Evolutionary conservation across 345 rosid genomes (phyloP).

Genomic region (Eucalyptus albens): DNA sequence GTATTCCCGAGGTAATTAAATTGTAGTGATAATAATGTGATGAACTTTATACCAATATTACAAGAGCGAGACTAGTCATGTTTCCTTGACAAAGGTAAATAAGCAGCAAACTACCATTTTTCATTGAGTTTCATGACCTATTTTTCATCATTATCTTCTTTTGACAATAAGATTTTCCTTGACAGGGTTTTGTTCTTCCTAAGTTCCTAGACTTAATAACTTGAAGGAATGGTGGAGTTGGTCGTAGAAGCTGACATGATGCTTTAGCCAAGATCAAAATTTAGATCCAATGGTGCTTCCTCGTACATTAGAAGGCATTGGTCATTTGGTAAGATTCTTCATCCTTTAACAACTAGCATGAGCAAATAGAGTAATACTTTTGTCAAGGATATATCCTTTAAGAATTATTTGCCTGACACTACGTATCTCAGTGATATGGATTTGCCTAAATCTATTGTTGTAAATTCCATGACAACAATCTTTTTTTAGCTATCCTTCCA

Average conservation of each 20-base stretch:
- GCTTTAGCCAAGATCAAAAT: neutral
- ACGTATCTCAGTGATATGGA: neutral
- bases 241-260: neutral
- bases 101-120: neutral
- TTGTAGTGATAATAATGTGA: neutral
- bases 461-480: neutral
- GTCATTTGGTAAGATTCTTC: neutral
- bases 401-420: neutral
- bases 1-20: too few species aligned
- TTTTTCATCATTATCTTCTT: neutral
- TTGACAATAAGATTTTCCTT: neutral
- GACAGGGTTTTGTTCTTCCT: neutral
- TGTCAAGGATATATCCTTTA: neutral
- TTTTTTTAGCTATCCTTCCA: neutral
- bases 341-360: neutral
- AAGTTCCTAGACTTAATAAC: neutral
- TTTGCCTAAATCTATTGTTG: neutral
- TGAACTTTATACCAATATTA: neutral
- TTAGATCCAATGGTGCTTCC: neutral
- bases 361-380: neutral
- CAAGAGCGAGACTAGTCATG: neutral
- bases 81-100: neutral
- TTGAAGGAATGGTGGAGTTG: neutral
- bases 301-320: neutral
- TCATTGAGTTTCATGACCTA: neutral